phyloP scores from a whole-genome alignment of 352 stramenopile species.

The Phytophthora constricta region DNA sequence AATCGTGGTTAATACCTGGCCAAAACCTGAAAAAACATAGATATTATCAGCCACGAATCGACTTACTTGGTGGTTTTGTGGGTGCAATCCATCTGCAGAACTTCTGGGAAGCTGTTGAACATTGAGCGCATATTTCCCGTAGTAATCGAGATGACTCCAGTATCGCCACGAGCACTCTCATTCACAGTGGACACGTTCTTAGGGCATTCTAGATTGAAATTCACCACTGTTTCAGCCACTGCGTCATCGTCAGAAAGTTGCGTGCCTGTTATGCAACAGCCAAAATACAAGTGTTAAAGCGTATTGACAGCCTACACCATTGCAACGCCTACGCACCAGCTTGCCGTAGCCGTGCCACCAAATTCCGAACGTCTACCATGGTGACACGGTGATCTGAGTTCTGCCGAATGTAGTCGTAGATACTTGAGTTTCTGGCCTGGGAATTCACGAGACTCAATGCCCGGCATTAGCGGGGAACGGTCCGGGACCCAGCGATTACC shows the following conservation, averaged over 20 bases:
- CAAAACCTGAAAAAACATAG: conserved; percentile 6
- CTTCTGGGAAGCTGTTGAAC: conserved; percentile 4
- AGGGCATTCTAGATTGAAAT: background rate
- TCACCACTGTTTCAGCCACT: conserved; percentile 9
- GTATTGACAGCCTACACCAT: too few species aligned
- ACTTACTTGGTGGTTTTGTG: conserved; percentile 16
- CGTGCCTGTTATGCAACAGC: background rate
- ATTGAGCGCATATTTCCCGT: conserved; percentile 7
- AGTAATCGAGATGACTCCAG: conserved; percentile 10
- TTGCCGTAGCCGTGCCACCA: background rate
- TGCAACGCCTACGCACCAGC: background rate
- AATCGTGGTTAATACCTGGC: conserved; percentile 4
- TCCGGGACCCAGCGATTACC: conserved; percentile 20
- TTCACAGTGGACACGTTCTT: conserved; percentile 11
- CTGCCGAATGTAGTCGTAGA: conserved; percentile 19
- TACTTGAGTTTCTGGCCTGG: background rate
- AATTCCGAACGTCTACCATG: conserved; percentile 8
- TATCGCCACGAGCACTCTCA: conserved; percentile 12
- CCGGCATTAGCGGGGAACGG: background rate
- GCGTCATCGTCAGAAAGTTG: background rate
- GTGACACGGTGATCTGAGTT: conserved; percentile 4
- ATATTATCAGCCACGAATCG: background rate
- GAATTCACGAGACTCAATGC: conserved; percentile 10
- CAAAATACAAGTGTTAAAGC: background rate
- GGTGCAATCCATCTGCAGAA: conserved; percentile 15